phyloP scores from a whole-genome alignment of 1,139 yeast genomes.

The Protomyces arabidopsidicola region DNA sequence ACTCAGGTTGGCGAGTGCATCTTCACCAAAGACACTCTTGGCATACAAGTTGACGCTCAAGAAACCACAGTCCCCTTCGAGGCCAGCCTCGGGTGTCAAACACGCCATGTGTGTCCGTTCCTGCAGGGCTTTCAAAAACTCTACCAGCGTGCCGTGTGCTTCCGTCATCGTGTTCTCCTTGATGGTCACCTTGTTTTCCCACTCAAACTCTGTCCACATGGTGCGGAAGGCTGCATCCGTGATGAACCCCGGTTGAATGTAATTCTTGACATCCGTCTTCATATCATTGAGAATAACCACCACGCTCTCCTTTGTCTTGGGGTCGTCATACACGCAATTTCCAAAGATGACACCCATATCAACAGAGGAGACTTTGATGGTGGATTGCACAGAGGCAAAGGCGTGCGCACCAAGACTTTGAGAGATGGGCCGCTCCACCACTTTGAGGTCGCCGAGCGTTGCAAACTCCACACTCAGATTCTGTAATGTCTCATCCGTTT shows the following conservation, averaged over 20 bases:
- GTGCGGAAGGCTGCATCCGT: conserved; percentile 85
- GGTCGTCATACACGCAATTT: conserved; percentile 93
- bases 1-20: conserved; percentile 92
- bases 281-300: conserved; percentile 91
- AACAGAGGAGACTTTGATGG: conserved; percentile 91
- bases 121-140: conserved; percentile 71
- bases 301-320: conserved; percentile 82
- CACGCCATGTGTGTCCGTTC: conserved; percentile 90
- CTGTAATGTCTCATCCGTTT: conserved; percentile 84
- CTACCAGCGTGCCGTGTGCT: conserved; percentile 50
- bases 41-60: conserved; percentile 92
- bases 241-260: conserved; percentile 89
- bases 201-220: conserved; percentile 99
- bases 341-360: conserved; percentile 98
- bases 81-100: conserved; percentile 80
- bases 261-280: conserved; percentile 95
- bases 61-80: conserved; percentile 62
- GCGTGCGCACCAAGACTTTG: conserved; percentile 95
- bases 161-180: conserved; percentile 48
- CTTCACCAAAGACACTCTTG: conserved; percentile 92
- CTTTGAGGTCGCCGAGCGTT: conserved; percentile 90
- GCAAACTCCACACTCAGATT: conserved; percentile 94
- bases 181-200: conserved; percentile 97
- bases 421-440: conserved; percentile 87
- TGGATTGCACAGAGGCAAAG: conserved; percentile 81